Base-by-base conservation (phyloP, 2,329 filamentous ascomycete species). In the Diaporthe ampelina region DNA sequence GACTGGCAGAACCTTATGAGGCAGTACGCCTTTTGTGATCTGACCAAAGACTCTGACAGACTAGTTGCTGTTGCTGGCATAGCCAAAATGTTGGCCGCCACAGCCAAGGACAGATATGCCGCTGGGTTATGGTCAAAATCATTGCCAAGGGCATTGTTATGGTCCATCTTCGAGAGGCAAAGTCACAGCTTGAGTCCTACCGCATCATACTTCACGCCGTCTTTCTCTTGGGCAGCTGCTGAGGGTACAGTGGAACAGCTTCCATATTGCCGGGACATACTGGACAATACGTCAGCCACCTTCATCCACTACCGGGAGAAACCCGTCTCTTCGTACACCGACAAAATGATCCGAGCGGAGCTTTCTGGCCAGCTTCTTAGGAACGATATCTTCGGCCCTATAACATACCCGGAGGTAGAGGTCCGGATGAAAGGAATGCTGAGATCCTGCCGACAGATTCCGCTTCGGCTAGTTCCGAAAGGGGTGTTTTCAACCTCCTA, bases 261-360 rank as follows among this genome's bases (percentile, higher is more conserved):
- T n/a, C 3, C 7, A n/a, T 1, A 1, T 7, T 21, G 17, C 19
- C 2, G 0, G 7, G 5, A 21, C 1, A 19, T 17, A 10, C 7
- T 8, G 7, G 2, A 48, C 21, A 15, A 3, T 50, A n/a, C 21
- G 6, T 10, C 45, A n/a, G 45, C 45, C 2, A 50, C 45, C 21
- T 50, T 50, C 21, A 11, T 50, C 7, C 21, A 50, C 5, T 8
- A 50, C 45, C 45, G 45, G 45, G 21, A 50, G 45, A 50, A n/a
- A n/a, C 45, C 45, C 19, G 1, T 10, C 21, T n/a, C 8, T n/a
- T n/a, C 21, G 11, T 21, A 6, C 10, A 9, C 2, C 11, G 21
- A 50, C 21, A 15, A 2, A 21, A n/a, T 9, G 21, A 1, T 50
- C 19, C 1, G 8, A n/a, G 45, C 45, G 7, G 45, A n/a, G 45